A percentile compares a stretch with the other conserved stretches of the same genome.
Conservation (phyloP, 441 rosid species). For the Adansonia gregorii region DNA sequence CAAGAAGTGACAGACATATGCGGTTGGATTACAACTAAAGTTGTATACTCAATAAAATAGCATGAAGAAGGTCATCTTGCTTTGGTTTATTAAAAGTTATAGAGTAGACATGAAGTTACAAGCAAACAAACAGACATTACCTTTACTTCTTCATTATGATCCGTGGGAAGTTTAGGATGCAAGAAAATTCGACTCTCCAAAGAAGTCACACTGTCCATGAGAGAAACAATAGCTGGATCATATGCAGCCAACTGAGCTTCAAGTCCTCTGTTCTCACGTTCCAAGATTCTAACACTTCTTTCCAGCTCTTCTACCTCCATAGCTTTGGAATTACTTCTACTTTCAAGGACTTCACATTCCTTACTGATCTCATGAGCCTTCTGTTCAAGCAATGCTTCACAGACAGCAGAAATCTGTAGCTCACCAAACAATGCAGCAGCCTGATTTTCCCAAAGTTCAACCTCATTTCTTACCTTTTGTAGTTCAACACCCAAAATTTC, state of each 20-base stretch:
- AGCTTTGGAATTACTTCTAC: conserved; percentile 41
- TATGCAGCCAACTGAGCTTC: conserved; percentile 54
- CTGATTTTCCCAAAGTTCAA: conserved; percentile 59
- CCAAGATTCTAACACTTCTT: conserved; percentile 57
- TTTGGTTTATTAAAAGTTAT: conserved; percentile 27
- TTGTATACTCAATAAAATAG: background rate
- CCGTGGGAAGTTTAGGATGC: conserved; percentile 37
- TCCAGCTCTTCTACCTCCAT: conserved; percentile 59
- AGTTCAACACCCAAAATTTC: conserved; percentile 57
- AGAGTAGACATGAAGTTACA: conserved; percentile 18
- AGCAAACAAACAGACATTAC: conserved; percentile 41
- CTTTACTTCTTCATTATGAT: conserved; percentile 40
- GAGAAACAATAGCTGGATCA: conserved; percentile 53
- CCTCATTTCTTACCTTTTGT: conserved; percentile 30
- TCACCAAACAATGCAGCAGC: conserved; percentile 54
- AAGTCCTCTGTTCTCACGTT: conserved; percentile 58
- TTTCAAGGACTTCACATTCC: conserved; percentile 50
- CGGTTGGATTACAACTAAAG: background rate
- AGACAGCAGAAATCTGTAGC: conserved; percentile 58
- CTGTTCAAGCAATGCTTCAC: conserved; percentile 60
- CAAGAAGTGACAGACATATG: conserved; percentile 1
- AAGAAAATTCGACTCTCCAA: conserved; percentile 57
- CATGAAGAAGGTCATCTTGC: background rate
- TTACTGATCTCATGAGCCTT: conserved; percentile 56
- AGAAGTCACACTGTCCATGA: conserved; percentile 62